phyloP scores from a whole-genome alignment of 176 grass and related monocot genomes.

The Juncus inflexus region DNA sequence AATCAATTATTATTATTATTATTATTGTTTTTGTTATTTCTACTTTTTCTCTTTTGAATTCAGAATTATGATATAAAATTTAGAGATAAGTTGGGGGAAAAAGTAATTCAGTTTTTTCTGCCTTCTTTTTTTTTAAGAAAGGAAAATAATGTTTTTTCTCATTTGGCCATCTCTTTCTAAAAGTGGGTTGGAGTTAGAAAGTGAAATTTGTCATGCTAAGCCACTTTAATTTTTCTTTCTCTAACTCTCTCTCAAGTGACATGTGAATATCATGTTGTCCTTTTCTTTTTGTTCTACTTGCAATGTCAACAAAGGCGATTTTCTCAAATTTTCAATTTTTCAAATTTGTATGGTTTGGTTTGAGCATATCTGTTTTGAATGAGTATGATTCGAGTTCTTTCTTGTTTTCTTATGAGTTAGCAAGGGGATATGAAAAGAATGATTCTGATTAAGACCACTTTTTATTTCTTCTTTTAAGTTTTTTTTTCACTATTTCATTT shows the following conservation, averaged over 20 bases:
- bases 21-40: neutral
- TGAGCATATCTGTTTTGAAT: constrained; percentile 1
- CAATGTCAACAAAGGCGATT: neutral
- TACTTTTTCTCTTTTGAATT: too few relatives aligned
- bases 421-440: constrained; percentile 22
- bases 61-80: too few relatives aligned
- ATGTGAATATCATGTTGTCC: too few relatives aligned
- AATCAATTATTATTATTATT: neutral
- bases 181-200: too few relatives aligned
- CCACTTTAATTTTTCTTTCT: too few relatives aligned
- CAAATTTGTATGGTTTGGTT: neutral
- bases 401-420: constrained; percentile 15
- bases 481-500: constrained; percentile 32
- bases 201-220: too few relatives aligned
- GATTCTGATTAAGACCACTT: constrained; percentile 35
- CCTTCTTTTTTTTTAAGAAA: too few relatives aligned
- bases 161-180: too few relatives aligned
- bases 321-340: constrained; percentile 7
- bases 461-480: constrained; percentile 21
- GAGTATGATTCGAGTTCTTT: neutral
- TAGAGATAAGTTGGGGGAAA: too few relatives aligned
- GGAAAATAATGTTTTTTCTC: too few relatives aligned
- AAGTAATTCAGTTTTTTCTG: too few relatives aligned
- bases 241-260: too few relatives aligned
- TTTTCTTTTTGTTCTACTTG: neutral